Percentiles rank a stretch among this genome's conserved stretches.
Conservation (phyloP, 441 rosid species). For the Isatis lusitanica region DNA sequence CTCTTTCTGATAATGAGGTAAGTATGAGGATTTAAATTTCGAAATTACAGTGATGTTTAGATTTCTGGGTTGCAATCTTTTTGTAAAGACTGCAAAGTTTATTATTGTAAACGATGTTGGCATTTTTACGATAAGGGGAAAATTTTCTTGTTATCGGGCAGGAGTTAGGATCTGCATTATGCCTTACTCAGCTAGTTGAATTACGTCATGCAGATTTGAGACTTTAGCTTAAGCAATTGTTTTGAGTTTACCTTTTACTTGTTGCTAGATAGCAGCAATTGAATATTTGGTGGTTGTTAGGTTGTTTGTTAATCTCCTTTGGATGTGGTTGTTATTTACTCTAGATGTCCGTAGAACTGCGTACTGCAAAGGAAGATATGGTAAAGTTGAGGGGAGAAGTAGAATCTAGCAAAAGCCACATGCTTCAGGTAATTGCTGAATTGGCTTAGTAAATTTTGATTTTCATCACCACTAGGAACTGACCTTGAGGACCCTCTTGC, state of each 20-base stretch:
- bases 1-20: constrained; percentile 70
- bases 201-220: constrained; percentile 10
- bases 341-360: constrained; percentile 60
- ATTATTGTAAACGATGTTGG: neutral
- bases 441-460: constrained; percentile 14
- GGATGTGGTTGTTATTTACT: constrained; percentile 23
- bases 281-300: constrained; percentile 14
- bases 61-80: constrained; percentile 9
- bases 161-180: constrained; percentile 16
- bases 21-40: constrained; percentile 4
- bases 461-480: constrained; percentile 15
- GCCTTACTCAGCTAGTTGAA: constrained; percentile 17
- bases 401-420: constrained; percentile 83
- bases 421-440: constrained; percentile 76
- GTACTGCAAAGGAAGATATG: constrained; percentile 65
- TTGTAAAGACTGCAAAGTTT: constrained; percentile 11
- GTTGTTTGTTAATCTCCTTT: constrained; percentile 20
- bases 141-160: neutral
- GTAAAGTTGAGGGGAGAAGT: constrained; percentile 79
- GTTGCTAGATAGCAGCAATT: constrained; percentile 5
- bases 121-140: neutral
- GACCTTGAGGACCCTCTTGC: constrained; percentile 38
- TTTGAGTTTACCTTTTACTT: constrained; percentile 8
- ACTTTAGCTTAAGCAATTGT: constrained; percentile 10
- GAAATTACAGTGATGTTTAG: neutral